phyloP scores from a whole-genome alignment of 2,329 filamentous ascomycete genomes.

The Penicillium occitanis region DNA sequence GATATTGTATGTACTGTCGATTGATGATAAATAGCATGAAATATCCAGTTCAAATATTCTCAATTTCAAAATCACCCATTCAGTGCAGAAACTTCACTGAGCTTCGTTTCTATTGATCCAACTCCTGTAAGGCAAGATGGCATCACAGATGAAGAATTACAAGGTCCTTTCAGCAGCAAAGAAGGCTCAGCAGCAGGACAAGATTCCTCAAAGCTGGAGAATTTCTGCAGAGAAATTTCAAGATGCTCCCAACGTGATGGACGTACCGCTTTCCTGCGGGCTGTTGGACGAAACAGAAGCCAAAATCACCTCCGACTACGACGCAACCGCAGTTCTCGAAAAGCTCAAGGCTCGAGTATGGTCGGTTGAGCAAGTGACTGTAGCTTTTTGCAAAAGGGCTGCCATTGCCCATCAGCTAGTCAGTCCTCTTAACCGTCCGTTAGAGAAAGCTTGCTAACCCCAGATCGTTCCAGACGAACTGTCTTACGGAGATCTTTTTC shows the following conservation, averaged over 20 bases:
- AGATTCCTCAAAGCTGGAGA: slow-evolving; percentile 2
- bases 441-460: not conserved
- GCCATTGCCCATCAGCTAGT: slow-evolving; percentile 31
- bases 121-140: not conserved
- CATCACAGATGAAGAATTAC: not conserved
- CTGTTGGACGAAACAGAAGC: slow-evolving; percentile 10
- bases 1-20: not conserved
- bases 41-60: not conserved
- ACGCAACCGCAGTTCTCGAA: slow-evolving; percentile 11
- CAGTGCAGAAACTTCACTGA: not conserved
- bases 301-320: slow-evolving; percentile 14
- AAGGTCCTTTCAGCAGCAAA: slow-evolving; percentile 6
- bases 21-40: slow-evolving; percentile 2
- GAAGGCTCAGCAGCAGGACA: slow-evolving; percentile 1
- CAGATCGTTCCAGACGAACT: slow-evolving; percentile 21
- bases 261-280: slow-evolving; percentile 17
- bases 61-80: not conserved
- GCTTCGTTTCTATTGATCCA: not conserved
- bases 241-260: slow-evolving; percentile 11
- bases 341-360: not conserved
- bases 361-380: slow-evolving; percentile 30
- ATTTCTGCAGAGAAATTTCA: not conserved
- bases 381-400: slow-evolving; percentile 43
- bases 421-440: not conserved
- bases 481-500: slow-evolving; percentile 43